Evolutionary conservation across 2,329 filamentous ascomycete species (phyloP), one percentile per base, ranked within the genome.

Genomic region (Colletotrichum lentis): DNA sequence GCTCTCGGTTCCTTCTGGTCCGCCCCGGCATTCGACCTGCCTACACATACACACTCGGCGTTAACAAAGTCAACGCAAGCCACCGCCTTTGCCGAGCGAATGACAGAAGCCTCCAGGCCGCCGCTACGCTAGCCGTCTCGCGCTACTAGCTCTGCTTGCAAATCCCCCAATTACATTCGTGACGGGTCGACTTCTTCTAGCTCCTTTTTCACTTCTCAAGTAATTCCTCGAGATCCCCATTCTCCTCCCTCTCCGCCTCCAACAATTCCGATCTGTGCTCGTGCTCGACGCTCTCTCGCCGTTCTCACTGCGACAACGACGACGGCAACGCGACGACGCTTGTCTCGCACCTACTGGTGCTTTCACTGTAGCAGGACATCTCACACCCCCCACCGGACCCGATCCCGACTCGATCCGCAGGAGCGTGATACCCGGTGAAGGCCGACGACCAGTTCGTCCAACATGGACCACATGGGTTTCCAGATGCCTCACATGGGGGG

Each of bases 391-490:
- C 14, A 7, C 43, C 53, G 39, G 55, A 11, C 24, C 41, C 37
- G 37, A 31, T 22, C 27, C 43, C 50, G 22, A n/a, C 50, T 22
- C 39, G 14, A 41, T 47, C 37, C 43, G 20, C 53, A 46, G 27
- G 41, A 46, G 41, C 46, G 43, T 35, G 61, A 56, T 43, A 22
- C 37, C 44, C 16, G 43, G 37, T 53, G 41, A 43, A 39, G 12
- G 20, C 43, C 47, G 52, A 35, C 31, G 31, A 14, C 41, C 35
- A 44, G 55, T 56, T 20, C 41, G 67, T 44, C 49, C 71, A 72
- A 70, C 58, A 85, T 85, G 83, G 82, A 87, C 72, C 84, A 82
- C 70, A 83, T 87, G 74, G 80, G 80, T 75, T 89, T 88, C 74
- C 85, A 87, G 74, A 85, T 90, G 77, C 84, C 86, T 65, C 79